Base-by-base conservation (phyloP, 306 rosid genomes). In the Dalbergia oliveri region DNA sequence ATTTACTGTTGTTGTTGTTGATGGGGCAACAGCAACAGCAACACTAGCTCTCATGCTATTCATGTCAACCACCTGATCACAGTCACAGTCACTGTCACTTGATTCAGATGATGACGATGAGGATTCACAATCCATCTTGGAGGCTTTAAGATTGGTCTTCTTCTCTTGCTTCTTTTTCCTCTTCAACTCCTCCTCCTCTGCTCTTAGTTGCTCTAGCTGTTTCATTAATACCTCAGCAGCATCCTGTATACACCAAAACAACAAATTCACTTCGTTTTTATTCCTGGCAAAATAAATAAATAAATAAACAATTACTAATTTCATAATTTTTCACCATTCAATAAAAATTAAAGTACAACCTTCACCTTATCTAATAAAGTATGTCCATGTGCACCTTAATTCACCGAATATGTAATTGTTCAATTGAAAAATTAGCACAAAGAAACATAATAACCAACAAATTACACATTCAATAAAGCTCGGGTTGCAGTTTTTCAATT, bases 91-190 rank as follows among this genome's bases (percentile, higher is more conserved):
- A 4, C 87, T 81, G 58, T 86, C 97, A 57, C 97, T 91, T 9
- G 97, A 92, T 81, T 88, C 96, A 1, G 96, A 94, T 6, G 92
- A 89, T 1, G 92, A 89, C 0, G 97, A 88, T 1, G 93, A 87
- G 0, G 91, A 18, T 34, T 63, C 56, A 84, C 72, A 47, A 68
- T 84, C 79, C 89, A 71, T 82, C 76, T 72, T 84, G 6, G 86
- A 57, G 15, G 88, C 88, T 76, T 88, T 90, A 4, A 76, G 78
- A 84, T 79, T 84, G 26, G 93, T 88, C 60, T 82, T 83, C 34
- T 78, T 88, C 85, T 88, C 93, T 72, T 88, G 75, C 69, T 93
- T 94, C 76, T 47, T 84, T 50, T 47, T 80, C 58, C 72, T 91
- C 88, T 94, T 92, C 80, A 81, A 15, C 58, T 93, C 94, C 88